Evolutionary conservation across 768 basidiomycete species (phyloP), one percentile per base, ranked within the genome.

Genomic region (Lyophyllum semitale): DNA sequence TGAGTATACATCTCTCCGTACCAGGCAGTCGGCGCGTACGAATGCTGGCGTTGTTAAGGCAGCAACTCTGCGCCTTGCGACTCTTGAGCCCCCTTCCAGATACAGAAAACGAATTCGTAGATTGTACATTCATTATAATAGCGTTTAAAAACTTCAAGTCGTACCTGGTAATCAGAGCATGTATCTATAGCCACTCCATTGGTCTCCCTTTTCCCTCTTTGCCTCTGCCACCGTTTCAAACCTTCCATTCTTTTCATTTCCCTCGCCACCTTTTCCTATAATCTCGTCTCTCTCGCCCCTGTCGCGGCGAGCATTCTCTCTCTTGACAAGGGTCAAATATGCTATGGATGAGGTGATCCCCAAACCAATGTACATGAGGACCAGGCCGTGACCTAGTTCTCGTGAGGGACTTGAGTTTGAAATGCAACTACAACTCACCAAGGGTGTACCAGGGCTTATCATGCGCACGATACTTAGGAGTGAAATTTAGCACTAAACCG

Each of bases 161-260:
- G 11, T 29, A 17, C 2, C 8, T 1, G 27, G n/a, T 12, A 27
- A 7, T 79, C 66, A 88, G 41, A 84, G 65, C 15, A 73, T 82
- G 68, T 91, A 91, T 61, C 84, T 74, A 66, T 90, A 91, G 22
- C 89, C 88, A 62, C 86, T 88, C 88, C 87, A 89, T 43, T 71
- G 69, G 68, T 91, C 88, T 1, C 88, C 88, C 71, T 87, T 89
- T 60, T 84, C 85, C 52, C 74, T 67, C 71, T 84, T 87, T 40
- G 87, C 88, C 1, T 88, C 87, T 18, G 74, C 84, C 8, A 87
- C 72, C 23, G 77, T 85, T 9, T 69, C 76, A 62, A 76, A 88
- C 38, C 75, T 72, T 15, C 85, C 85, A 52, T 88, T 88, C 68
- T 71, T 78, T 59, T 77, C 76, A 40, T 73, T 64, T 1, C 65